Evolutionary conservation across 1,139 yeast genomes (phyloP).

Genomic region (Hemisphaericaspora xylofermentans): DNA sequence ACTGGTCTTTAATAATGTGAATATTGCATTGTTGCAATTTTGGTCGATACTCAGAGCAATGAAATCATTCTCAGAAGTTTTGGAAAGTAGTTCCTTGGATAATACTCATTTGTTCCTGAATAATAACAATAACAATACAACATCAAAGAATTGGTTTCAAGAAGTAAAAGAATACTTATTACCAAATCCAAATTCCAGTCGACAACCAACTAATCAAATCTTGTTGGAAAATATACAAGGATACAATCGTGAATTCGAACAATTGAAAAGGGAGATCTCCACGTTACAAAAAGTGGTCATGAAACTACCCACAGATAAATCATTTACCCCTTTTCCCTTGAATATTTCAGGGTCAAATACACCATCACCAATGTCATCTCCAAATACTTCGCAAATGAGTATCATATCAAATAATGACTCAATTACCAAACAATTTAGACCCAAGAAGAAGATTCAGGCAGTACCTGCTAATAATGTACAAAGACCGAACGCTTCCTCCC

Average conservation of each 20-base stretch:
- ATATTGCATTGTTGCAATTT: constrained; percentile 28
- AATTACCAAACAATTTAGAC: not conserved
- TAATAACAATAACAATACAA: constrained; percentile 5
- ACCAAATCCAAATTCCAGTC: constrained; percentile 7
- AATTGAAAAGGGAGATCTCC: constrained; percentile 12
- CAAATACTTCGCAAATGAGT: not conserved
- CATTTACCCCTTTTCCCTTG: constrained; percentile 15
- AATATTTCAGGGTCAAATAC: constrained; percentile 8
- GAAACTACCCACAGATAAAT: not conserved
- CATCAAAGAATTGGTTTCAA: constrained; percentile 11
- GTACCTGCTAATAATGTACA: constrained; percentile 7
- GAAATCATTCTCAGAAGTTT: constrained; percentile 12
- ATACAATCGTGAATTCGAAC: constrained; percentile 13
- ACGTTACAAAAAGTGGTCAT: constrained; percentile 9
- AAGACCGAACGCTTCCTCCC: constrained; percentile 9
- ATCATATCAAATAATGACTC: not conserved
- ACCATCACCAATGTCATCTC: constrained; percentile 2
- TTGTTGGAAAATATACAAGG: constrained; percentile 13
- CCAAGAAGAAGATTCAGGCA: constrained; percentile 5
- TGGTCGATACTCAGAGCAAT: constrained; percentile 30
- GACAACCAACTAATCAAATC: constrained; percentile 9
- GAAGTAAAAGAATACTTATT: constrained; percentile 14
- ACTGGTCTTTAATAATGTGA: constrained; percentile 34
- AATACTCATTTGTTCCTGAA: constrained; percentile 7
- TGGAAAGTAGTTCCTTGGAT: constrained; percentile 13